Base-by-base conservation (phyloP, 192 early-diverging fungal genomes). In the Linnemannia elongata region DNA sequence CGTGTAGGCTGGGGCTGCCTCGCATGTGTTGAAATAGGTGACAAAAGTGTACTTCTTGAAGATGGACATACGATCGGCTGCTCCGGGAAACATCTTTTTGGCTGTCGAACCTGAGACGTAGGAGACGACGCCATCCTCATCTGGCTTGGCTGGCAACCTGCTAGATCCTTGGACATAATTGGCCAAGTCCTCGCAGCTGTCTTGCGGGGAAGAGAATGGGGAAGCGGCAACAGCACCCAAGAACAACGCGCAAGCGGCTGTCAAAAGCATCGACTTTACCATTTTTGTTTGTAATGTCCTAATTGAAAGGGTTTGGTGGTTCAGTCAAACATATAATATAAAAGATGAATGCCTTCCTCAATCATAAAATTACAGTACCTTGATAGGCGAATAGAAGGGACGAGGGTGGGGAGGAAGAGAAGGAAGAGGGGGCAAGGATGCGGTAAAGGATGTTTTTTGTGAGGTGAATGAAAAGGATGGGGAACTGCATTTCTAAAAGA, bases 61-160 rank as follows among this genome's bases (percentile, higher is more conserved):
- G 55, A 57, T 9, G 2, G 55, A 57, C 24, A 57, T 1, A 15
- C 24, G 22, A 22, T 10, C 24, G 74, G 74, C 17, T 13, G 52
- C 52, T 57, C 74, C 74, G 24, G 74, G 74, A 54, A 75, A 75
- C 74, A 75, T 75, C 74, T 75, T 75, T 36, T 75, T 75, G 52
- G 74, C 74, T 75, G 36, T 41, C 38, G 74, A 57, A 33, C 74
- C 74, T 36, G 45, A 75, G 36, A 75, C 10, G 9, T 75, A 75
- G 54, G 5, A 60, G 33, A 75, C 54, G 12, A 75, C 74, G 8
- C 74, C 74, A 75, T 75, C 74, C 52, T 75, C 74, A 0, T 39
- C 38, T 60, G 74, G 74, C 36, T 75, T 75, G 74, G 20, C 10
- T 41, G 74, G 74, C 54, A 75, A 5, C 52, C 41, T 75, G 52